phyloP scores from a whole-genome alignment of 306 rosid genomes.

The Macrotyloma uniflorum region DNA sequence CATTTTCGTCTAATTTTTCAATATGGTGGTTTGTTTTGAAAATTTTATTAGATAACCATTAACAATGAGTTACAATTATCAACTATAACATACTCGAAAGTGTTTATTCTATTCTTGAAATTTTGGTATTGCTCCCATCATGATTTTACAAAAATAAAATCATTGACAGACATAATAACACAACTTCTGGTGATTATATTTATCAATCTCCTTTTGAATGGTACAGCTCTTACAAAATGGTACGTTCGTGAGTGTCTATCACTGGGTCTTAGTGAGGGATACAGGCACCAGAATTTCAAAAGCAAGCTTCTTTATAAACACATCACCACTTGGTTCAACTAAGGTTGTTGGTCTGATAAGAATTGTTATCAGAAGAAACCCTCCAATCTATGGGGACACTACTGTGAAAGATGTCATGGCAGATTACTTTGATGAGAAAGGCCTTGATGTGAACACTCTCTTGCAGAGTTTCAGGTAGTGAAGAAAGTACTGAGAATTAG shows the following conservation, averaged over 20 bases:
- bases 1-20: background rate
- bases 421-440: conserved; percentile 13
- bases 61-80: too few relatives aligned
- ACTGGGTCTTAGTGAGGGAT: conserved; percentile 20
- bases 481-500: background rate
- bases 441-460: conserved; percentile 40
- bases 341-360: conserved; percentile 50
- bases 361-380: conserved; percentile 50
- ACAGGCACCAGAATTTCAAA: conserved; percentile 38
- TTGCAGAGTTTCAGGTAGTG: conserved; percentile 25
- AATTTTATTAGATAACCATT: too few relatives aligned
- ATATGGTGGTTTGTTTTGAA: too few relatives aligned
- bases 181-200: too few relatives aligned
- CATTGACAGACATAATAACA: too few relatives aligned
- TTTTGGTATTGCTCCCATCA: too few relatives aligned
- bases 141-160: too few relatives aligned
- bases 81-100: too few relatives aligned
- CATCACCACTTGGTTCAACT: background rate
- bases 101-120: too few relatives aligned
- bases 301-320: conserved; percentile 11
- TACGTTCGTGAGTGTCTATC: conserved; percentile 31
- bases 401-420: conserved; percentile 24
- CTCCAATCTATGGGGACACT: conserved; percentile 42
- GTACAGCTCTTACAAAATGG: conserved; percentile 38
- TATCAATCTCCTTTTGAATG: background rate